Conservation (phyloP, 2,329 filamentous ascomycete species). For the Epichloe uncinata region DNA sequence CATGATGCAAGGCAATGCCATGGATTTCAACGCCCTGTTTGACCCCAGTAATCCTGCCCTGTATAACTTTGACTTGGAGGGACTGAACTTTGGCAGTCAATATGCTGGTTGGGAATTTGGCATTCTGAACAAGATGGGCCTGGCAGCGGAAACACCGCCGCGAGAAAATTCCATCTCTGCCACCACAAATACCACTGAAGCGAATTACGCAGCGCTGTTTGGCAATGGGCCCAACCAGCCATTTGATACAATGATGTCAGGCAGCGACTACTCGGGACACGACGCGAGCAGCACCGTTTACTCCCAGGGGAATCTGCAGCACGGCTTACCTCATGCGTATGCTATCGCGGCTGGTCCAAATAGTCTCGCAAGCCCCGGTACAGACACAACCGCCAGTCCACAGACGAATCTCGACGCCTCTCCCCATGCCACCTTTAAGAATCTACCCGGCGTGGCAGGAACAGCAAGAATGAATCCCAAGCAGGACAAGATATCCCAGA, state of each 20-base stretch:
- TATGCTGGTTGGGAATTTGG: slow-evolving; percentile 93
- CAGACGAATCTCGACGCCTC: slow-evolving; percentile 46
- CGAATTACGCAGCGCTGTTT: slow-evolving; percentile 33
- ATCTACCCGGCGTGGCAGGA: slow-evolving; percentile 13
- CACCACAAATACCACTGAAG: slow-evolving; percentile 23
- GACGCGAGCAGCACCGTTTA: slow-evolving; percentile 38
- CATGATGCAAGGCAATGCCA: slow-evolving; percentile 35
- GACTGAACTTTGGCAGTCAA: slow-evolving; percentile 79
- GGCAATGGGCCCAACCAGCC: slow-evolving; percentile 36
- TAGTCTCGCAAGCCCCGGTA: slow-evolving; percentile 50
- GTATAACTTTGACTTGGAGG: slow-evolving; percentile 92
- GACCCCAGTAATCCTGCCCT: slow-evolving; percentile 84
- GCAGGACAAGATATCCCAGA: slow-evolving; percentile 29
- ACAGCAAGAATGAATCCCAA: slow-evolving; percentile 30
- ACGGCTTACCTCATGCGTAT: slow-evolving; percentile 51
- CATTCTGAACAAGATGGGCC: slow-evolving; percentile 88
- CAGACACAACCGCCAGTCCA: slow-evolving; percentile 48
- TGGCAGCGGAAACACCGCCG: slow-evolving; percentile 59
- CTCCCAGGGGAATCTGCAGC: slow-evolving; percentile 44
- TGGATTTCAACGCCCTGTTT: slow-evolving; percentile 53
- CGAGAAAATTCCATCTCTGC: slow-evolving; percentile 45
- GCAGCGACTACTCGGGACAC: slow-evolving; percentile 39
- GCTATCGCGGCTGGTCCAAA: slow-evolving; percentile 50
- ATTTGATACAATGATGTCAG: slow-evolving; percentile 33
- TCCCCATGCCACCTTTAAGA: slow-evolving; percentile 19